Evolutionary conservation across 176 grass and related monocot genomes (phyloP), one percentile per base, ranked within the genome.

Genomic region (Hyparrhenia diplandra): DNA sequence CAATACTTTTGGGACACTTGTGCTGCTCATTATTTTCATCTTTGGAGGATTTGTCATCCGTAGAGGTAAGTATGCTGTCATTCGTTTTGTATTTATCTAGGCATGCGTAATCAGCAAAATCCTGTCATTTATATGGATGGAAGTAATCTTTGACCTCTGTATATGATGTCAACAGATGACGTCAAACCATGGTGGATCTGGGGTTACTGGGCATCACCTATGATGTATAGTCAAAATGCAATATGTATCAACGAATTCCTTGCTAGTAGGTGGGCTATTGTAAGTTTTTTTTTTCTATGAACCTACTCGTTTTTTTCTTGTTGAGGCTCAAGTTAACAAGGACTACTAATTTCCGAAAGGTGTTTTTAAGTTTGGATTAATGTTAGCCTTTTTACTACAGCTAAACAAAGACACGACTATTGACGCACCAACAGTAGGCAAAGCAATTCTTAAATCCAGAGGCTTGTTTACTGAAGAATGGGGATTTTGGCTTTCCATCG

Each of bases 181-280:
- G 87, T 97, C 68, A 83, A 90, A 51, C 85, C 92, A 68, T 97
- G 95, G 95, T 97, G 95, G 94, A 94, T 92, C 66, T 97, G 94
- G 94, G 89, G 77, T 46, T 97, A 86, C 69, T 97, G 94, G 94
- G 75, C 77, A 82, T 94, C 94, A 86, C 94, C 94, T 36, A 67
- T 97, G 77, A 92, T 92, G 91, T 97, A 97, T 29, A 92, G 94
- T 5, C 85, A 92, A 24, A 94, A 97, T 74, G 91, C 94, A 2
- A 83, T 97, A 88, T 85, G 88, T 69, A 27, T 92, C 51, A 97
- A 97, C 41, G 94, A 97, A 74, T 97, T 97, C 73, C 95, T 97
- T 85, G 80, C 85, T 57, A 88, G 69, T 74, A 94, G 92, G 70
- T 97, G 95, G 95, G 70, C 83, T 1, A 74, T 42, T 43, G 95